Evolutionary conservation across 139 green algal species (phyloP).

Genomic region (Haematococcus lacustris): DNA sequence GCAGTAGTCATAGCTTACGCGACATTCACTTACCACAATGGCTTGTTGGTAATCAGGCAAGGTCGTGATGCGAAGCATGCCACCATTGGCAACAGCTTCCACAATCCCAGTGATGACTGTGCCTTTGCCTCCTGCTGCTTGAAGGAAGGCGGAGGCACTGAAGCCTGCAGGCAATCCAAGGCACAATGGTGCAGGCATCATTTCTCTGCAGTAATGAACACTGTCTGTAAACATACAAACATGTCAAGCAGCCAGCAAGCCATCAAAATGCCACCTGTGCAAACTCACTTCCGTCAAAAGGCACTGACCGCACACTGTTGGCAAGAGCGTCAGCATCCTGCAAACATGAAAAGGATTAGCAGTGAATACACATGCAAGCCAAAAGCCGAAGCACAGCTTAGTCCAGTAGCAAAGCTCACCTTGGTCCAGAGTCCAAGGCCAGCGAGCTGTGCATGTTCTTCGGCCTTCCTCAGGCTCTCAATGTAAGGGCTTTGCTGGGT

Average conservation of each 20-base stretch:
- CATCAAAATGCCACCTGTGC: too few species aligned
- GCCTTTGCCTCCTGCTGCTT: neutral
- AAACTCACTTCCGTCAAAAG: too few species aligned
- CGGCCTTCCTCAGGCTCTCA: constrained; percentile 66
- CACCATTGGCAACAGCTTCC: neutral
- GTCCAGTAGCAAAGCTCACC: constrained; percentile 15
- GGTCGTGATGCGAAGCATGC: neutral
- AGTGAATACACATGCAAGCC: too few species aligned
- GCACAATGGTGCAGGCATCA: too few species aligned
- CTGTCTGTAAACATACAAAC: too few species aligned
- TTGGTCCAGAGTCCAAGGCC: constrained; percentile 79
- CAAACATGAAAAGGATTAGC: too few species aligned
- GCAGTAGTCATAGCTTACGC: too few species aligned
- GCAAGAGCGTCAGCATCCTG: too few species aligned
- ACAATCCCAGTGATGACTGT: neutral
- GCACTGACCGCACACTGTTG: too few species aligned
- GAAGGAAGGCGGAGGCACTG: neutral
- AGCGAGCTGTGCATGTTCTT: constrained; percentile 60
- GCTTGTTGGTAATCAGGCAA: constrained; percentile 1
- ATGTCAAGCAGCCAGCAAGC: too few species aligned
- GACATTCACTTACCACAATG: neutral
- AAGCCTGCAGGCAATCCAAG: constrained; percentile 1
- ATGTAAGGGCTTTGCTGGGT: constrained; percentile 73
- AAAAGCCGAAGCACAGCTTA: too few species aligned
- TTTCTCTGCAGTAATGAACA: too few species aligned